Percentiles rank a stretch among this genome's conserved stretches.
These are phyloP conservation scores for Euclidium syriacum DNA, from an alignment of 345 rosid species.

Conservation along the genomic window DNA sequence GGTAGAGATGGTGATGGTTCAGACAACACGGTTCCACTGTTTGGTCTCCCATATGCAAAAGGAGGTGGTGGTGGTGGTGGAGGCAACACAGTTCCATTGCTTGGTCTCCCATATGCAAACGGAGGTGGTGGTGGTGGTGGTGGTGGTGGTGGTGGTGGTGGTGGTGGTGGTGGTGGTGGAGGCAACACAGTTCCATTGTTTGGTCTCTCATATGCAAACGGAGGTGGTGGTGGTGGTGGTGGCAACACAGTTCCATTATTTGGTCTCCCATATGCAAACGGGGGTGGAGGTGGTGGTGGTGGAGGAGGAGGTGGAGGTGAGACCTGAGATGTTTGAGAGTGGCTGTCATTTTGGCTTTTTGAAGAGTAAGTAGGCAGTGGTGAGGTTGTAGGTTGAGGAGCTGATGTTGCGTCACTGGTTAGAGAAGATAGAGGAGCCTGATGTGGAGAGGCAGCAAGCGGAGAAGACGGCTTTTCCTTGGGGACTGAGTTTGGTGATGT, in stretches of 20 bases:
- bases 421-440: conserved; percentile 30
- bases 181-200: background rate
- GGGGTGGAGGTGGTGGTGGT: conserved; percentile 14
- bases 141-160: too few relatives aligned
- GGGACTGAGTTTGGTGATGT: too few relatives aligned
- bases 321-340: conserved; percentile 11
- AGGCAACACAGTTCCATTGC: background rate
- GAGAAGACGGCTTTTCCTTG: too few relatives aligned
- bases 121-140: background rate
- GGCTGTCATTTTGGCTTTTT: background rate
- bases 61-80: too few relatives aligned
- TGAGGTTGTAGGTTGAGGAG: conserved; percentile 22
- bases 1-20: too few relatives aligned
- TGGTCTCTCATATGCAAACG: background rate
- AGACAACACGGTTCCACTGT: background rate
- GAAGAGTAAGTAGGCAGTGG: conserved; percentile 19
- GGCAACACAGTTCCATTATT: conserved; percentile 11
- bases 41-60: background rate
- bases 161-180: too few relatives aligned
- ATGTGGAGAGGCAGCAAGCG: too few relatives aligned
- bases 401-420: too few relatives aligned
- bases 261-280: conserved; percentile 15
- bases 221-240: background rate
- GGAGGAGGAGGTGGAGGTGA: conserved; percentile 18
- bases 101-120: background rate